phyloP scores from a whole-genome alignment of 108 stramenopile genomes.

The Cyclotella distinguenda region DNA sequence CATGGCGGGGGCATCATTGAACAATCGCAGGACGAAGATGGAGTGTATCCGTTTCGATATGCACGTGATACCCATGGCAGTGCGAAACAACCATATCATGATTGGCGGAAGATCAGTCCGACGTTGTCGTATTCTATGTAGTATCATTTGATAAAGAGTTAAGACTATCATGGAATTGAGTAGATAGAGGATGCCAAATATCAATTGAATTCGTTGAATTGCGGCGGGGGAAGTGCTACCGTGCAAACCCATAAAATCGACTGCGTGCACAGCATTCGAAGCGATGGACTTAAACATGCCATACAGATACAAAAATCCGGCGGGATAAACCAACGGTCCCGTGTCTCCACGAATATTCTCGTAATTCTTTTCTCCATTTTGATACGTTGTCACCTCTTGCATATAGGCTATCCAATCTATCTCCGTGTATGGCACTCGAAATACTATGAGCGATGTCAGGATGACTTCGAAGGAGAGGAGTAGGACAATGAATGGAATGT shows the following conservation, averaged over 20 bases:
- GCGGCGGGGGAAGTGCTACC: constrained; percentile 34
- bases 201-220: constrained; percentile 74
- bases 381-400: constrained; percentile 89
- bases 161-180: constrained; percentile 66
- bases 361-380: constrained; percentile 90
- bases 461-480: constrained; percentile 52
- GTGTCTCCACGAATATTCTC: constrained; percentile 86
- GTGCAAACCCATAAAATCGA: constrained; percentile 11
- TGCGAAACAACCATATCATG: constrained; percentile 68
- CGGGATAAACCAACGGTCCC: constrained; percentile 97
- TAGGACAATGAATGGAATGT: constrained; percentile 44
- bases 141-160: constrained; percentile 64
- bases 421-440: constrained; percentile 90
- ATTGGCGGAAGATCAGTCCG: constrained; percentile 8
- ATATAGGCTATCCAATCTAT: constrained; percentile 99
- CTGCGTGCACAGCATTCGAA: constrained; percentile 11
- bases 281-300: constrained; percentile 70
- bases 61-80: constrained; percentile 73
- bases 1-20: constrained; percentile 97
- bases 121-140: constrained; percentile 25
- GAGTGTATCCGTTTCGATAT: constrained; percentile 92
- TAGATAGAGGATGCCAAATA: constrained; percentile 86
- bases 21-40: constrained; percentile 94
- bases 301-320: constrained; percentile 94
- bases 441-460: constrained; percentile 66